These are phyloP conservation scores for Annulohypoxylon bovei DNA, from an alignment of 495 filamentous ascomycete genomes.

Conservation along the genomic window DNA sequence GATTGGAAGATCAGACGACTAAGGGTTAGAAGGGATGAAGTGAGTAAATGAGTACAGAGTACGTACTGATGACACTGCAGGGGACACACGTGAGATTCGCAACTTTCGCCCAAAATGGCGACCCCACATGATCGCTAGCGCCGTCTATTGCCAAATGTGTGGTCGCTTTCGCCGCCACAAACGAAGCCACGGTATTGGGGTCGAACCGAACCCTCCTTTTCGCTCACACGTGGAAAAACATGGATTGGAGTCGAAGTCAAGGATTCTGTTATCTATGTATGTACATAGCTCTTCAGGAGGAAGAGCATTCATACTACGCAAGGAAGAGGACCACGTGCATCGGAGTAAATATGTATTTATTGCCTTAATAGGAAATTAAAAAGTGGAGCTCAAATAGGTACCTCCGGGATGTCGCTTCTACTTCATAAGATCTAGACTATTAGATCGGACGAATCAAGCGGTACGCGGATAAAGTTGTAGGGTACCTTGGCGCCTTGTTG, in stretches of 20 bases:
- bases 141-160: not conserved
- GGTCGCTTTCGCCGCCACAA: constrained; percentile 16
- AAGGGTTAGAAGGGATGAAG: constrained; percentile 2
- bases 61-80: not conserved
- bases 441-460: constrained; percentile 26
- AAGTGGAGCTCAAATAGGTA: not conserved
- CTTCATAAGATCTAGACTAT: constrained; percentile 13
- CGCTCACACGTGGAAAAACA: constrained; percentile 10
- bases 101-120: constrained; percentile 31
- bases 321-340: no score
- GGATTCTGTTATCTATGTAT: no score
- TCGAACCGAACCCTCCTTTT: constrained; percentile 19
- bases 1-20: not conserved
- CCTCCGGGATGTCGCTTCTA: not conserved
- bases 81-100: constrained; percentile 24
- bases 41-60: not conserved
- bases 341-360: not conserved
- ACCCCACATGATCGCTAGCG: constrained; percentile 23
- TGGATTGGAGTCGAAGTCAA: not conserved
- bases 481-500: constrained; percentile 2
- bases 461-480: constrained; percentile 18
- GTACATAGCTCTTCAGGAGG: no score
- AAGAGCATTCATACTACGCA: no score
- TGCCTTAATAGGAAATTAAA: constrained; percentile 21
- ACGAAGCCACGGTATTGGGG: constrained; percentile 13